A percentile compares a stretch with the other conserved stretches of the same genome.
phyloP scores from a whole-genome alignment of 2,329 filamentous ascomycete species.

The Thyridium curvatum region DNA sequence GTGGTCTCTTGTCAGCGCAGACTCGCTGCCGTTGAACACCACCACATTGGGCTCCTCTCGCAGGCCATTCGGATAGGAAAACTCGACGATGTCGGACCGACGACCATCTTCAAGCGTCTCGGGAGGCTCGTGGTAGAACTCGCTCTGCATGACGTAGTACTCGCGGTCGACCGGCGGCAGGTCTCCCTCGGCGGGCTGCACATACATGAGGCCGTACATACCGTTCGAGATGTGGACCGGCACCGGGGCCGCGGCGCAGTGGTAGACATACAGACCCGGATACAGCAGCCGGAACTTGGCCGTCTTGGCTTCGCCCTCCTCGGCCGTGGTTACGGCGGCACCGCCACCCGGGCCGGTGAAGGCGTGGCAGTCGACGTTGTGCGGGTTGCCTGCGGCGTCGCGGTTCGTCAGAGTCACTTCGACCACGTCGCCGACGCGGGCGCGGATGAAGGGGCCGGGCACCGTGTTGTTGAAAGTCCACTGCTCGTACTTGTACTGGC shows the following conservation, averaged over 20 bases:
- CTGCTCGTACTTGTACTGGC: slow-evolving; percentile 24
- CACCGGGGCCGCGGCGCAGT: slow-evolving; percentile 25
- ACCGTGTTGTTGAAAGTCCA: slow-evolving; percentile 26
- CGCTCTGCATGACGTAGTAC: slow-evolving; percentile 29
- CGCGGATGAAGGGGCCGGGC: slow-evolving; percentile 26
- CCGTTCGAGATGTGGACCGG: slow-evolving; percentile 28
- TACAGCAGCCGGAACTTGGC: slow-evolving; percentile 19
- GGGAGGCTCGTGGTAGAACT: slow-evolving; percentile 27
- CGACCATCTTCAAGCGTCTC: slow-evolving; percentile 22
- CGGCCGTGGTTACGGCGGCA: slow-evolving; percentile 21
- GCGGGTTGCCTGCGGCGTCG: slow-evolving; percentile 23
- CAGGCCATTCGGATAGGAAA: slow-evolving; percentile 24
- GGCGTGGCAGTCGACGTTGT: slow-evolving; percentile 27
- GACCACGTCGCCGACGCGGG: slow-evolving; percentile 23
- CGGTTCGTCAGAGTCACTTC: slow-evolving; percentile 23
- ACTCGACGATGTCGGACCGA: slow-evolving; percentile 19
- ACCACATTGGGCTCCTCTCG: slow-evolving; percentile 22
- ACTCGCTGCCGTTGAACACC: slow-evolving; percentile 24
- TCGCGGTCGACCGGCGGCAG: slow-evolving; percentile 22
- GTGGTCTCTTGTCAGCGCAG: slow-evolving; percentile 18
- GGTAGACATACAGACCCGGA: slow-evolving; percentile 24
- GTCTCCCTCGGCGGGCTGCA: slow-evolving; percentile 20
- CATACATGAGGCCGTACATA: slow-evolving; percentile 28
- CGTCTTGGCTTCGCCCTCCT: slow-evolving; percentile 22
- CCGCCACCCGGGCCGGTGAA: slow-evolving; percentile 25